These are phyloP conservation scores for Ophidiomyces ophidiicola DNA, from an alignment of 2,329 filamentous ascomycete species.

Conservation along the genomic window DNA sequence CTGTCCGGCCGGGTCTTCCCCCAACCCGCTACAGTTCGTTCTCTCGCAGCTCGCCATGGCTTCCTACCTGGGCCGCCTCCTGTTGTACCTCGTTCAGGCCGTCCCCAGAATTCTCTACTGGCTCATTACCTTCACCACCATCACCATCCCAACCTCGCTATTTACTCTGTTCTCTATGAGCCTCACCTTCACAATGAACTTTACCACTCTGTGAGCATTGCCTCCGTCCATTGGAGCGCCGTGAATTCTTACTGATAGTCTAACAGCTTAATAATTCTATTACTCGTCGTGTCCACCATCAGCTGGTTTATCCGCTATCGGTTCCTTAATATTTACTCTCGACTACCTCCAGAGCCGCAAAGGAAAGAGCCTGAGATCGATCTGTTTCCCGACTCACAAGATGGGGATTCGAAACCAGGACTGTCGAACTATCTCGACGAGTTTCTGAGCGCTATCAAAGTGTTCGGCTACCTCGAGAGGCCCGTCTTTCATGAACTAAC, in stretches of 20 bases:
- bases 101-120: slow-evolving; percentile 57
- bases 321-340: slow-evolving; percentile 92
- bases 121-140: slow-evolving; percentile 70
- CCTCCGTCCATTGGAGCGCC: background rate
- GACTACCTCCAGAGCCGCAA: slow-evolving; percentile 84
- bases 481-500: slow-evolving; percentile 97
- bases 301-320: slow-evolving; percentile 94
- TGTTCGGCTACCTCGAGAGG: slow-evolving; percentile 92
- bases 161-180: slow-evolving; percentile 86
- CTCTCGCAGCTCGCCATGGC: slow-evolving; percentile 14
- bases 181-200: slow-evolving; percentile 96
- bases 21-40: background rate
- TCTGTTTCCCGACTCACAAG: slow-evolving; percentile 84
- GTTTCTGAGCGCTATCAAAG: slow-evolving; percentile 95
- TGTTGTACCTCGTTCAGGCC: slow-evolving; percentile 40
- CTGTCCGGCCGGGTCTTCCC: background rate
- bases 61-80: slow-evolving; percentile 13
- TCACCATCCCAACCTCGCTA: slow-evolving; percentile 77
- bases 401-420: slow-evolving; percentile 78
- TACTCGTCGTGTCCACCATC: slow-evolving; percentile 65
- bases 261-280: slow-evolving; percentile 59
- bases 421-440: slow-evolving; percentile 95
- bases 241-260: slow-evolving; percentile 1
- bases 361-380: slow-evolving; percentile 93
- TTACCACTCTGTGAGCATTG: slow-evolving; percentile 68